Evolutionary conservation across 768 basidiomycete species (phyloP), one percentile per base, ranked within the genome.

Genomic region (Kwoniella botswanensis): DNA sequence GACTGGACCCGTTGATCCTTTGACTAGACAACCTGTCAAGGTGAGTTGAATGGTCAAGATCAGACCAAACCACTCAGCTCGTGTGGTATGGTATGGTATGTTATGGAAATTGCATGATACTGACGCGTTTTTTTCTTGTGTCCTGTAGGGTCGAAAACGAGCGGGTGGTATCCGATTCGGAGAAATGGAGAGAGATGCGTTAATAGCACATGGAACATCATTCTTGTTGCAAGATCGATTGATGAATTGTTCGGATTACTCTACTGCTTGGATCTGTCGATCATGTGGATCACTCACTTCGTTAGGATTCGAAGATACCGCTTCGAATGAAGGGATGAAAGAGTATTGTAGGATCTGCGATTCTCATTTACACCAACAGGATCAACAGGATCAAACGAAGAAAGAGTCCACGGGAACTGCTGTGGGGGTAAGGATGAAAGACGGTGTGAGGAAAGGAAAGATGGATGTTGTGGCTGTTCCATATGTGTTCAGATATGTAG

Each of bases 191-290:
- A 92, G 97, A 64, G 97, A 99, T 82, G 97, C 97, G 12, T 88
- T 99, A 63, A 95, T 99, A 76, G 97, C 97, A 3, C 97, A 99
- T 84, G 97, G 97, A 56, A 97, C 97, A 15, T 94, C 95, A 1
- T 99, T 97, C 90, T 87, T 99, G 52, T 89, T 99, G 24, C 97
- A 99, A 86, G 97, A 99, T 85, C 88, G 97, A 68, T 86, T 99
- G 81, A 98, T 99, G 97, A 99, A 99, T 85, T 99, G 97, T 82
- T 98, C 96, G 29, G 97, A 99, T 85, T 99, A 98, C 84, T 98
- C 97, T 29, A 98, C 94, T 0, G 93, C 97, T 3, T 99, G 97
- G 97, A 95, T 98, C 12, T 99, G 97, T 84, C 88, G 97, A 64
- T 92, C 90, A 2, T 99, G 97, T 81, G 97, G 97, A 18, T 94